Percentiles rank a stretch among this genome's conserved stretches.
These are phyloP conservation scores for Nakaseomyces sp. DNA, from an alignment of 1,139 yeast genomes.

Conservation along the genomic window DNA sequence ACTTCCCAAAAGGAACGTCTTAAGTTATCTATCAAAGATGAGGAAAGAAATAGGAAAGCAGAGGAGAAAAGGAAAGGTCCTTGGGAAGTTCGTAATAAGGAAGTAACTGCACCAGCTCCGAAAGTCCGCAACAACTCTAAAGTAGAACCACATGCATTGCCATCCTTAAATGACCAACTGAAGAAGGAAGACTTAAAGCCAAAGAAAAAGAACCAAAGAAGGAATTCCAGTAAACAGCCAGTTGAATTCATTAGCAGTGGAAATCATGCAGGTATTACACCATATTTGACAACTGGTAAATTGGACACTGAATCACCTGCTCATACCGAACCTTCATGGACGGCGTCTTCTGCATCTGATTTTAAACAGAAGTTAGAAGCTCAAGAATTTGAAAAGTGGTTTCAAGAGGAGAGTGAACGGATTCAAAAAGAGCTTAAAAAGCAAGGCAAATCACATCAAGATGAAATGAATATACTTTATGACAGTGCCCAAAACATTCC, in stretches of 20 bases:
- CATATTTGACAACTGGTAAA: conserved; percentile 15
- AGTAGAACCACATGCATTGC: conserved; percentile 11
- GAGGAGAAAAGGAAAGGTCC: conserved; percentile 8
- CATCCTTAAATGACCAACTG: conserved; percentile 19
- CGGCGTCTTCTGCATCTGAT: conserved; percentile 4
- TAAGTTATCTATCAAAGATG: conserved; percentile 4
- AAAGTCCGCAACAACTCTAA: neutral
- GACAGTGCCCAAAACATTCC: conserved; percentile 16
- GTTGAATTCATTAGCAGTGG: conserved; percentile 21
- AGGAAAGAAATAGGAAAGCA: conserved; percentile 27
- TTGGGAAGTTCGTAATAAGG: conserved; percentile 13
- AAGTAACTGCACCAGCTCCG: neutral
- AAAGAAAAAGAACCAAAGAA: conserved; percentile 13
- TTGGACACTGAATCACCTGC: conserved; percentile 10
- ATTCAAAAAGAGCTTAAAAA: conserved; percentile 42
- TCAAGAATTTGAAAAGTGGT: conserved; percentile 38
- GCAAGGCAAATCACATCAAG: conserved; percentile 10
- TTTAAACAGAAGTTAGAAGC: conserved; percentile 47
- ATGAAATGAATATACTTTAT: conserved; percentile 15
- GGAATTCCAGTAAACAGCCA: conserved; percentile 7
- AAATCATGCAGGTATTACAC: conserved; percentile 16
- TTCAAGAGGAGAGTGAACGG: conserved; percentile 51
- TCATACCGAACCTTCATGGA: conserved; percentile 4
- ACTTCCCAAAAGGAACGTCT: conserved; percentile 4
- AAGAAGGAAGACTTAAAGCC: conserved; percentile 8